Evolutionary conservation across 306 rosid genomes (phyloP).

Genomic region (Cicer pinnatifidum): DNA sequence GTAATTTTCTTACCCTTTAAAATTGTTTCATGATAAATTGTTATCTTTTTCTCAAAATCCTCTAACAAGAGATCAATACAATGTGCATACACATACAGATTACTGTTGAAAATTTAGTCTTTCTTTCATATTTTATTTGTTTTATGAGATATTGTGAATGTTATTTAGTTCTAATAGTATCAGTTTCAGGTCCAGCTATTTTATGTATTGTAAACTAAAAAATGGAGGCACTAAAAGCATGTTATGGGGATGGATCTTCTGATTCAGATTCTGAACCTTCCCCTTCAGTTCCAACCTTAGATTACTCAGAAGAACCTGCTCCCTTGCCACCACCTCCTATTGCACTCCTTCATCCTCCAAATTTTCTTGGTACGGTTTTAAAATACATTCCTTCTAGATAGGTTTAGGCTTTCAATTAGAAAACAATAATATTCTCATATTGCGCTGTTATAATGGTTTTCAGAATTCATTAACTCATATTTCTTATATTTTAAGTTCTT

Average conservation of each 20-base stretch:
- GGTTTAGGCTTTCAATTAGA: background rate
- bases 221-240: slow-evolving; percentile 78
- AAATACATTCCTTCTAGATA: slow-evolving; percentile 27
- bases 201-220: background rate
- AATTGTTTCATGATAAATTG: no score
- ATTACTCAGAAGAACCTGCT: slow-evolving; percentile 17
- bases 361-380: slow-evolving; percentile 53
- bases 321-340: slow-evolving; percentile 76
- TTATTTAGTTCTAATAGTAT: slow-evolving; percentile 8
- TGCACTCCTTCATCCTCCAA: slow-evolving; percentile 61
- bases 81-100: background rate
- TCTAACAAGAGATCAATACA: no score
- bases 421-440: background rate
- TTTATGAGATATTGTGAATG: slow-evolving; percentile 2
- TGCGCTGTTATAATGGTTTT: slow-evolving; percentile 12
- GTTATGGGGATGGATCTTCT: slow-evolving; percentile 73
- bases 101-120: slow-evolving; percentile 18
- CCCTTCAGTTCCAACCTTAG: slow-evolving; percentile 39
- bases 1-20: no score
- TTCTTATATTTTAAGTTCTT: slow-evolving; percentile 30
- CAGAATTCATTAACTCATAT: background rate
- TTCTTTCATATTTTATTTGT: slow-evolving; percentile 35
- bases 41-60: no score
- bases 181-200: slow-evolving; percentile 28
- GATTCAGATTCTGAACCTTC: slow-evolving; percentile 63